A percentile compares a stretch with the other conserved stretches of the same genome.
Conservation (phyloP, 305 asterid species). For the Fraxinus ornus region DNA sequence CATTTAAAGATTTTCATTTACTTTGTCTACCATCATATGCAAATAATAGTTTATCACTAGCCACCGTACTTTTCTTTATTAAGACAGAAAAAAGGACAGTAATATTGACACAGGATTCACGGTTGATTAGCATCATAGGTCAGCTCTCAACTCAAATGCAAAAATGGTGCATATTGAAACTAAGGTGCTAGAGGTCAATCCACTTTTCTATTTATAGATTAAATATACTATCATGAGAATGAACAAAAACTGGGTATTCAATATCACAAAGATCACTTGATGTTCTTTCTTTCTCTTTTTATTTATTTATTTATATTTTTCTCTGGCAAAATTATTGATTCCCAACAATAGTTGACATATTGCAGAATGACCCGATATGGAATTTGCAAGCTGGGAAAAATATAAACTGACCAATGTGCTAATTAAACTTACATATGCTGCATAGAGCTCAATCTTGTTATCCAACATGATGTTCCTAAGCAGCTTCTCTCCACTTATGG, state of each 20-base stretch:
- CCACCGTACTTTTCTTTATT: background rate
- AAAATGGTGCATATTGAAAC: background rate
- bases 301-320: too few relatives aligned
- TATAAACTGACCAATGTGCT: background rate
- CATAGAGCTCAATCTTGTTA: conserved; percentile 79
- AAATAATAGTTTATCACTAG: background rate
- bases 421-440: conserved; percentile 59
- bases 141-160: background rate
- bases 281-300: background rate
- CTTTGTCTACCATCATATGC: background rate
- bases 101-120: background rate
- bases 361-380: background rate
- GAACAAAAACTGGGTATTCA: background rate
- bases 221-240: background rate
- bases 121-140: background rate
- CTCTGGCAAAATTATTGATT: background rate
- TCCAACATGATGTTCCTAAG: conserved; percentile 83
- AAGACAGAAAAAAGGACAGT: background rate
- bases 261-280: background rate
- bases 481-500: conserved; percentile 77
- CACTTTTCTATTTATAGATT: background rate
- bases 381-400: background rate
- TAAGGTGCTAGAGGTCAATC: background rate
- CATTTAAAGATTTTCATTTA: background rate
- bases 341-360: background rate